Conservation (phyloP, 1,139 yeast genomes). For the Pichia sp. region DNA sequence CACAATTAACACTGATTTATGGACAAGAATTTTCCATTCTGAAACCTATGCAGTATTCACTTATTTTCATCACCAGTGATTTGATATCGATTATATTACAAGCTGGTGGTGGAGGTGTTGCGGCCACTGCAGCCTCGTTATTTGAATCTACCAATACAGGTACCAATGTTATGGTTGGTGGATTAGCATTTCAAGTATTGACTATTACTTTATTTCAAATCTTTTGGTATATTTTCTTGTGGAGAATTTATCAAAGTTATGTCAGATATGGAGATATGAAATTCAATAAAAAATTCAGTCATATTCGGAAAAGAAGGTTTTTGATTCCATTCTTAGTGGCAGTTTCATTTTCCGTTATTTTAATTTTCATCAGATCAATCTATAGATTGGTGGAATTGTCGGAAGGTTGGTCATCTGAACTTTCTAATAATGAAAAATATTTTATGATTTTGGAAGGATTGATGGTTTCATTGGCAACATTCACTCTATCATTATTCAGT, state of each 20-base stretch:
- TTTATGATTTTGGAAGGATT: slow-evolving; percentile 77
- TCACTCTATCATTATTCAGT: slow-evolving; percentile 53
- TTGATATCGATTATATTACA: slow-evolving; percentile 61
- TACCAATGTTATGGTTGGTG: slow-evolving; percentile 67
- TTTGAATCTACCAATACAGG: slow-evolving; percentile 47
- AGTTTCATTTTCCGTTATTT: slow-evolving; percentile 51
- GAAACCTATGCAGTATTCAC: slow-evolving; percentile 78
- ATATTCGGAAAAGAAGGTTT: slow-evolving; percentile 40
- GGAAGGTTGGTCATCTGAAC: slow-evolving; percentile 73
- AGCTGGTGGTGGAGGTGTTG: slow-evolving; percentile 82
- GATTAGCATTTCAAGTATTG: slow-evolving; percentile 74
- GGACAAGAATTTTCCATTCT: slow-evolving; percentile 62
- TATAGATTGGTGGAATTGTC: slow-evolving; percentile 80
- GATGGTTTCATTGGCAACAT: slow-evolving; percentile 53
- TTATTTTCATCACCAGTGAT: slow-evolving; percentile 39
- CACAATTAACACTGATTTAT: slow-evolving; percentile 68
- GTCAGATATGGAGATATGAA: slow-evolving; percentile 22
- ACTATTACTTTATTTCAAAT: slow-evolving; percentile 65
- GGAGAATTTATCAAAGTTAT: slow-evolving; percentile 40
- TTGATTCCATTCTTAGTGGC: slow-evolving; percentile 53
- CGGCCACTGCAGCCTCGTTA: slow-evolving; percentile 38
- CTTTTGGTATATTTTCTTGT: slow-evolving; percentile 55
- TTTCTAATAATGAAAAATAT: slow-evolving; percentile 69
- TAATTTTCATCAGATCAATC: slow-evolving; percentile 69
- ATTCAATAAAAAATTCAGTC: slow-evolving; percentile 41